A percentile compares a stretch with the other conserved stretches of the same genome.
phyloP scores from a whole-genome alignment of 345 rosid species.

The Psidium guajava region DNA sequence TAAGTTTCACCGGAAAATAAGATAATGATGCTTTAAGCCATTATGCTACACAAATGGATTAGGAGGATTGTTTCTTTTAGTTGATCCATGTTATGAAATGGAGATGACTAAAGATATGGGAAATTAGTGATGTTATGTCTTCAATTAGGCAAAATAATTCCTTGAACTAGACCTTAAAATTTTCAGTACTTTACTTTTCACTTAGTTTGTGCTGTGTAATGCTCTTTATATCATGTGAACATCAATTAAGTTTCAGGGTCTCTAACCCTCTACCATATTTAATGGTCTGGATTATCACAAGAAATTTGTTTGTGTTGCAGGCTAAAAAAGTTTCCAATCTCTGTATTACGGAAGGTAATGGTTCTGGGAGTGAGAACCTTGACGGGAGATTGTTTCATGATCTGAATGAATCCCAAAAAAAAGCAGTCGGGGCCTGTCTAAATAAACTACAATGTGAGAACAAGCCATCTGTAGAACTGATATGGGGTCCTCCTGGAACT shows the following conservation, averaged over 20 bases:
- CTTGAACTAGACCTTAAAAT: no score
- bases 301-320: conserved; percentile 9
- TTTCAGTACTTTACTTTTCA: background rate
- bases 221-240: no score
- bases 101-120: no score
- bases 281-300: background rate
- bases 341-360: background rate
- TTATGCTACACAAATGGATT: background rate
- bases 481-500: conserved; percentile 56
- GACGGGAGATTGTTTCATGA: background rate
- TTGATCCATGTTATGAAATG: background rate
- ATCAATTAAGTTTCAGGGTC: no score
- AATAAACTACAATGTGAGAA: conserved; percentile 9
- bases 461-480: conserved; percentile 17
- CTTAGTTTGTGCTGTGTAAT: background rate
- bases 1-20: background rate
- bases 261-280: background rate
- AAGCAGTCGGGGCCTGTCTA: conserved; percentile 16
- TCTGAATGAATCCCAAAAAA: conserved; percentile 21
- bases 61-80: background rate
- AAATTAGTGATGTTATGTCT: no score
- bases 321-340: conserved; percentile 7
- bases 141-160: no score
- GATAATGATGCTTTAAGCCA: background rate
- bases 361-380: background rate